Base-by-base conservation (phyloP, 2,329 filamentous ascomycete genomes). In the Fusarium sp. region DNA sequence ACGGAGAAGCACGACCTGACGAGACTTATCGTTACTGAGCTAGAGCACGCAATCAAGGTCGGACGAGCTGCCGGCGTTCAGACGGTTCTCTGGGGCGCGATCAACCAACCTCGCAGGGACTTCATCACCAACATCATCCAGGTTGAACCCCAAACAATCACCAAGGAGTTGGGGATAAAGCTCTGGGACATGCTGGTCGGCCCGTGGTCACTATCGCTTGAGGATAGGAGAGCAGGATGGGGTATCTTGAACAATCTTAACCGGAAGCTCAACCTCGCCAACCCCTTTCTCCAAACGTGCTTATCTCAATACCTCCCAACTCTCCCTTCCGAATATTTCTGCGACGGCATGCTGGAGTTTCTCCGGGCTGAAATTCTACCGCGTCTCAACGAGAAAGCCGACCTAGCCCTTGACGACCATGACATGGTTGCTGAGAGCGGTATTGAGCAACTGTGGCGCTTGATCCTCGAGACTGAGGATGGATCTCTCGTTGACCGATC, bases 181-280 rank as follows among this genome's bases (percentile, higher is more conserved):
- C 86, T 97, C 2, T 97, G 94, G 94, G 86, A 92, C 66, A 85
- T 92, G 42, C 86, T 97, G 29, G 90, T 97, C 57, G 93, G 94
- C 14, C 85, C 88, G 6, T 83, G 86, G 42, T 90, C 91, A 5
- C 83, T 91, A 5, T 90, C 88, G 27, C 83, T 87, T 5, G 86
- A 89, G 10, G 91, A 94, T 69, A 88, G 93, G 64, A 88, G 90
- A 68, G 84, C 87, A 16, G 92, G 91, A 0, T 97, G 95, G 95
- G 84, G 88, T 29, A 88, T 92, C 66, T 82, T 96, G 61, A 88
- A 90, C 80, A 74, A 76, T 20, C 83, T 87, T 25, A 81, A 65
- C 86, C 33, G 85, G 82, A 71, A 84, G 82, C 52, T 78, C 78
- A 10, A 75, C 81, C 9, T 84, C 86, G 40, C 84, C 27, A 91